Evolutionary conservation across 1,284 basidiomycete genomes (phyloP), one percentile per base, ranked within the genome.

Genomic region (Ustilago nuda): DNA sequence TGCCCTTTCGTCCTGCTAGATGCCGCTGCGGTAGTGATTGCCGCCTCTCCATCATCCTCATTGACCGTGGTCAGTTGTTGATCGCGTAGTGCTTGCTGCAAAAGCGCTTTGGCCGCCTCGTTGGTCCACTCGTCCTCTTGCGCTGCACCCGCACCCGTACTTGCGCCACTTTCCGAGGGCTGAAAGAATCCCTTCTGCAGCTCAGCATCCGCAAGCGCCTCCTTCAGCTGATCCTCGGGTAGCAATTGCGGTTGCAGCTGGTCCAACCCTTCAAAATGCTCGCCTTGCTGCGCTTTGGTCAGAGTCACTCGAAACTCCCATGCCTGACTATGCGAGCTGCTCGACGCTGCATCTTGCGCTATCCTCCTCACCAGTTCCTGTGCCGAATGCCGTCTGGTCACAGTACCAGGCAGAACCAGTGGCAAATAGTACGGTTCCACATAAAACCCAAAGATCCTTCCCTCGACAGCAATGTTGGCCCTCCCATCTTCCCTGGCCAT

Each of bases 381-480:
- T 32, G 66, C 53, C 11, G 46, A 30, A 0, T 23, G 39, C 2
- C 63, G 36, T 19, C 55, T 12, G 8, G 27, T 58, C 13, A 62
- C 74, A 13, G 59, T 32, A 8, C 54, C 60, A 2, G 70, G 63
- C 12, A 77, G 66, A 6, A 77, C 75, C 1, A 73, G 50, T 13
- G 75, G 75, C 33, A 77, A 37, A 53, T 77, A 77, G 45, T 70
- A 73, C 6, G 60, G 46, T 1, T 70, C 71, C 45, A 66, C 39
- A 23, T 70, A 64, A 9, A 77, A 73, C 5, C 70, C 75, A 67
- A 77, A 77, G 57, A 77, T 77, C 13, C 61, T 51, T 8, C 57
- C 66, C 36, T 72, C 66, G 9, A 70, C 75, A 1, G 71, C 75
- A 3, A 73, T 57, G 53, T 66, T 67, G 2, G 73, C 68, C 27